Evolutionary conservation across 129 eudicot genomes (phyloP).

Genomic region (Artemisia annua): DNA sequence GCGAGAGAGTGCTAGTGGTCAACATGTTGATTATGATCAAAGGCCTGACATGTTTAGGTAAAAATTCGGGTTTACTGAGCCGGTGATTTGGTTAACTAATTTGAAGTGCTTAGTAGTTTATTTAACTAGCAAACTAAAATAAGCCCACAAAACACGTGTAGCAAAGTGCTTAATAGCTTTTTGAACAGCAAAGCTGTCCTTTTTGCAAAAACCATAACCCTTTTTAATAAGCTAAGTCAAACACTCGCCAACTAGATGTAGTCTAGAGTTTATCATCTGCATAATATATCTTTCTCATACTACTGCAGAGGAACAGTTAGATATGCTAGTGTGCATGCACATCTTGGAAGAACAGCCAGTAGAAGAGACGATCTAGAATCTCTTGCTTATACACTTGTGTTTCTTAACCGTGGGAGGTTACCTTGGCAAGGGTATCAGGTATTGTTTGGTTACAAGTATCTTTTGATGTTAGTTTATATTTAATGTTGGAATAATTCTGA

Average conservation of each 20-base stretch:
- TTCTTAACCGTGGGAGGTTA: slow-evolving; percentile 73
- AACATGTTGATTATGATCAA: slow-evolving; percentile 79
- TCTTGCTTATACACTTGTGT: slow-evolving; percentile 83
- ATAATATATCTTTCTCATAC: neutral
- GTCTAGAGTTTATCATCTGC: neutral
- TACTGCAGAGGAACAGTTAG: slow-evolving; percentile 66
- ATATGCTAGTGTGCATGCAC: slow-evolving; percentile 90
- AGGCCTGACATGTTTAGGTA: slow-evolving; percentile 89
- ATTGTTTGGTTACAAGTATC: slow-evolving; percentile 2
- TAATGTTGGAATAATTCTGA: neutral
- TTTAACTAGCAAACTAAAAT: too few relatives aligned
- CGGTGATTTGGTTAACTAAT: too few relatives aligned
- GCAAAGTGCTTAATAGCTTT: too few relatives aligned
- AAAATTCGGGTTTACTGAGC: neutral
- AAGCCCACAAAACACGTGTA: too few relatives aligned
- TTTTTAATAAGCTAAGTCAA: neutral
- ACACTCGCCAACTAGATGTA: neutral
- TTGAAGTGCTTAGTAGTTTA: too few relatives aligned
- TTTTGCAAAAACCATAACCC: neutral
- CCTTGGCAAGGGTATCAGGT: slow-evolving; percentile 99
- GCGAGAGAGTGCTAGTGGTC: slow-evolving; percentile 65
- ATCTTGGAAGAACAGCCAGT: slow-evolving; percentile 88
- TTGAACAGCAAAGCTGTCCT: neutral
- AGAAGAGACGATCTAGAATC: slow-evolving; percentile 89
- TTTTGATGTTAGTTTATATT: neutral